Base-by-base conservation (phyloP, 805 yeast genomes). In the Lipomyces chichibuensis region DNA sequence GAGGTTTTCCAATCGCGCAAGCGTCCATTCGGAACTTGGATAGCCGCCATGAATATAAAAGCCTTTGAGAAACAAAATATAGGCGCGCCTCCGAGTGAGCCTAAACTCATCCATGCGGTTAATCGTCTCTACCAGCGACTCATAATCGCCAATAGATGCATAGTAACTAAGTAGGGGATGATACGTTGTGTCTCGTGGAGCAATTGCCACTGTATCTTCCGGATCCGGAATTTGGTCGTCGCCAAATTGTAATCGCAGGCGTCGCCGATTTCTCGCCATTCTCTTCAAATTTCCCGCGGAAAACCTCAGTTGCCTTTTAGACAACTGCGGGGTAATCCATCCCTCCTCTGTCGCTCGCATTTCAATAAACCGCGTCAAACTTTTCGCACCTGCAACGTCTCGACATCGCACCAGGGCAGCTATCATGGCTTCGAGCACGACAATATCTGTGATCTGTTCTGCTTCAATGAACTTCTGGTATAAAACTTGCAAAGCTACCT, bases 391-490 rank as follows among this genome's bases (percentile, higher is more conserved):
- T 29, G 68, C 56, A 2, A 67, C 65, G 35, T 71, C 69, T 9
- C 74, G 72, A 54, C 71, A 57, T 0, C 70, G 63, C 14, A 77
- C 65, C 32, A 76, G 67, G 5, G 68, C 57, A 14, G 63, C 53
- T 65, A 77, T 58, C 57, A 74, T 65, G 5, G 74, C 46, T 57
- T 72, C 71, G 64, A 77, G 27, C 23, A 75, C 63, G 3, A 69
- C 51, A 25, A 71, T 71, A 59, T 77, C 80, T 6, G 75, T 59
- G 6, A 76, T 67, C 57, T 67, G 69, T 2, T 72, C 67, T 2
- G 69, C 57, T 32, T 69, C 59, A 17, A 63, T 62, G 52, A 76
- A 65, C 32, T 67, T 70, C 3, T 59, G 60, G 64, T 65, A 65
- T 8, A 65, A 35, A 60, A 68, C 69, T 20, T 67, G 51, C 20